Evolutionary conservation across 352 stramenopile species (phyloP), one percentile per base, ranked within the genome.

Genomic region (Pythium guiyangense): DNA sequence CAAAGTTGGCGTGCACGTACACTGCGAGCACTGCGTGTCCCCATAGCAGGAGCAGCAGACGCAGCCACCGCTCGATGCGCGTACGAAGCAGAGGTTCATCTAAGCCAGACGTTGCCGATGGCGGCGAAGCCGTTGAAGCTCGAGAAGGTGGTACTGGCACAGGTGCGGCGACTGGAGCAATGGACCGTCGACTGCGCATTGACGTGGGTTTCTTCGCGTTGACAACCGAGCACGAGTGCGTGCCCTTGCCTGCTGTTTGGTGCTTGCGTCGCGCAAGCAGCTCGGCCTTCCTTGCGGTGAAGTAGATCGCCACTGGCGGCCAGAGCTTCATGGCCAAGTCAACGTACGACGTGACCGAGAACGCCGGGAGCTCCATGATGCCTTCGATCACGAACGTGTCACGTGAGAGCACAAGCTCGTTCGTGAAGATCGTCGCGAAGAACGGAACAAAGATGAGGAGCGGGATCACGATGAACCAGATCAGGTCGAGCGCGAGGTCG

Each of bases 331-430:
- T 26, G n/a, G 64, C 18, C 15, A 66, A 15, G 37, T 67, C 59
- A 9, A 59, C 0, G 17, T 55, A 27, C 11, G 63, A 67, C 11
- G 51, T 55, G 10, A 57, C 54, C 12, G 63, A 50, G 18, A 70
- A 48, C 37, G 58, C 27, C 22, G 57, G 54, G 1, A 53, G 34
- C 48, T 70, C 63, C 59, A 66, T 63, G 14, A 67, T 22, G 11
- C 54, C 63, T 12, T 62, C 42, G 35, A 61, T 51, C 14, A 62
- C 60, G 55, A 61, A 70, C 47, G 55, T 64, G 26, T 71, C 60
- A 4, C 59, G 42, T 47, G 63, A 66, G 15, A 64, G 52, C 4
- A 66, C 35, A 6, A 63, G 50, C 8, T 52, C 44, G 15, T 31
- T 45, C n/a, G 45, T 47, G 17, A 66, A 48, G 40, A 66, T 51